A percentile compares a stretch with the other conserved stretches of the same genome.
These are phyloP conservation scores for Lodderomyces elongisporus DNA, from an alignment of 1,139 yeast species.

Conservation along the genomic window DNA sequence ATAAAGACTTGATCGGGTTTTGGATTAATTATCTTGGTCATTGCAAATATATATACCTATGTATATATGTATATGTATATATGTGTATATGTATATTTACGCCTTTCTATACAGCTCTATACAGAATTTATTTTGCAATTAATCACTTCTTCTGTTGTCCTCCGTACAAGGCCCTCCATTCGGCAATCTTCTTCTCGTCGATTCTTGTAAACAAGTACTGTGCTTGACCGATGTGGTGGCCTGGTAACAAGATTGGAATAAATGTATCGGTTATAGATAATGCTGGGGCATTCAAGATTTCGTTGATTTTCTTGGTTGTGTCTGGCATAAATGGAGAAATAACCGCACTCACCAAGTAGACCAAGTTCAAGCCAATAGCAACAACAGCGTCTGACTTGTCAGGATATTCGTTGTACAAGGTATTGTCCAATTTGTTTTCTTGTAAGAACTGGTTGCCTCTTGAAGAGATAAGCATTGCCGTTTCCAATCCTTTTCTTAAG, in stretches of 20 bases:
- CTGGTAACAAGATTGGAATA: conserved; percentile 61
- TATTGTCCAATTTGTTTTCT: conserved; percentile 90
- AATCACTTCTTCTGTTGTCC: conserved; percentile 34
- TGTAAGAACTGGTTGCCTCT: conserved; percentile 94
- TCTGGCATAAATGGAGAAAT: conserved; percentile 90
- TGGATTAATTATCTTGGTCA: too few relatives aligned
- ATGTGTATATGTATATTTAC: too few relatives aligned
- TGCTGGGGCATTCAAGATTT: conserved; percentile 79
- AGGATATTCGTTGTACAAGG: conserved; percentile 70
- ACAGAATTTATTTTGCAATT: too few relatives aligned
- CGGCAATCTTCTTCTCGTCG: conserved; percentile 81
- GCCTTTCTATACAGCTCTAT: too few relatives aligned
- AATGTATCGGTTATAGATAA: conserved; percentile 75
- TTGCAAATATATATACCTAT: too few relatives aligned
- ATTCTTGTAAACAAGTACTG: conserved; percentile 88
- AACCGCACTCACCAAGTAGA: conserved; percentile 75
- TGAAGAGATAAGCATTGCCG: conserved; percentile 85
- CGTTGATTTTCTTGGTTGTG: conserved; percentile 61
- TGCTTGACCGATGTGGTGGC: conserved; percentile 88
- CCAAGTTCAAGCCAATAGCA: conserved; percentile 83
- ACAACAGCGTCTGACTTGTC: conserved; percentile 88
- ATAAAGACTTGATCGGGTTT: too few relatives aligned
- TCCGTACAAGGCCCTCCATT: conserved; percentile 84
- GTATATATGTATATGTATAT: too few relatives aligned
- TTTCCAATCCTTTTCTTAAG: conserved; percentile 83